phyloP scores from a whole-genome alignment of 129 eudicot genomes.

The Logfia minima region DNA sequence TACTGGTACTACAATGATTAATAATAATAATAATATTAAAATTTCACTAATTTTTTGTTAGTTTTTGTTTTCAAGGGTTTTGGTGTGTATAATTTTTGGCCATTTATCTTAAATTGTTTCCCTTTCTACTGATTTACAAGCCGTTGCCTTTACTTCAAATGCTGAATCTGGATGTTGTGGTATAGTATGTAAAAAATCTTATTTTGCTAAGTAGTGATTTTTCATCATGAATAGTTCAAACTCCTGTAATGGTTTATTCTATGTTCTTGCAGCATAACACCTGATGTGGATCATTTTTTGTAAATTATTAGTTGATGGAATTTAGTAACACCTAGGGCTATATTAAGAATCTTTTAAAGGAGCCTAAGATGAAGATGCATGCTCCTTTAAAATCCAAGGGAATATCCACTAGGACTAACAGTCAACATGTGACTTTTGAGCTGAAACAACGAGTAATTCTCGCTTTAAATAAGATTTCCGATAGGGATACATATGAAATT shows the following conservation, averaged over 20 bases:
- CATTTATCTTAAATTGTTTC: neutral
- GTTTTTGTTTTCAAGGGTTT: too few relatives aligned
- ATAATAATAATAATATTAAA: too few relatives aligned
- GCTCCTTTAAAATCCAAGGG: conserved; percentile 55
- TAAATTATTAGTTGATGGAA: conserved; percentile 8
- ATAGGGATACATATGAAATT: conserved; percentile 78
- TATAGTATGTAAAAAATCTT: neutral
- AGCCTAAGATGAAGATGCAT: conserved; percentile 53
- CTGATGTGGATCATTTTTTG: conserved; percentile 8
- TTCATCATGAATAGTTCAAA: neutral
- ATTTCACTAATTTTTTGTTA: too few relatives aligned
- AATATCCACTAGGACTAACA: conserved; percentile 43
- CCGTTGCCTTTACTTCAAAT: too few relatives aligned
- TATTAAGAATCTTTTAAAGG: conserved; percentile 9
- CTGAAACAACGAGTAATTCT: conserved; percentile 70
- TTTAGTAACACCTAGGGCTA: conserved; percentile 2
- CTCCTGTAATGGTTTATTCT: neutral
- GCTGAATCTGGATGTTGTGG: neutral
- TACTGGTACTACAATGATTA: too few relatives aligned
- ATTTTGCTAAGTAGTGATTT: neutral
- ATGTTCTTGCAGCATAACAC: neutral
- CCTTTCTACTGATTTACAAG: neutral
- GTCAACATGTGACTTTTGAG: conserved; percentile 63
- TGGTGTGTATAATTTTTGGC: neutral
- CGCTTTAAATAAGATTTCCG: conserved; percentile 78